Percentiles rank a stretch among this genome's conserved stretches.
Evolutionary conservation across 345 rosid genomes (phyloP).

Genomic region (Viola odorata): DNA sequence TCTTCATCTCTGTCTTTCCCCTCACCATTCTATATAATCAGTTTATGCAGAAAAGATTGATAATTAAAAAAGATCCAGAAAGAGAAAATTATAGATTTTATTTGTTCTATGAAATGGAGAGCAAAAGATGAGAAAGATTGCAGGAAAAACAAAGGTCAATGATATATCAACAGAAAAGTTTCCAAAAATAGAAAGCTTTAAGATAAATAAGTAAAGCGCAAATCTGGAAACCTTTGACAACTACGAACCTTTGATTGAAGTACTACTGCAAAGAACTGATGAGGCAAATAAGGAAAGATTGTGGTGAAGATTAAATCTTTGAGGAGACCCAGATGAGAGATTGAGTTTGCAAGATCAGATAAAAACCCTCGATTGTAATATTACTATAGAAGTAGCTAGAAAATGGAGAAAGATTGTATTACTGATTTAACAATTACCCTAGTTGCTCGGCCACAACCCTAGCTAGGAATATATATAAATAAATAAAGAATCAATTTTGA

Average conservation of each 20-base stretch:
- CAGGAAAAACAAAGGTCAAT: neutral
- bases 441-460: slow-evolving; percentile 1
- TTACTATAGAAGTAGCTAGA: too few species aligned
- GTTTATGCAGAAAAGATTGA: neutral
- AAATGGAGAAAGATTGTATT: too few species aligned
- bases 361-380: slow-evolving; percentile 14
- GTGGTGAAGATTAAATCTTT: neutral
- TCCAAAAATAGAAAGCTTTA: slow-evolving; percentile 26
- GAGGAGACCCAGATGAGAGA: neutral
- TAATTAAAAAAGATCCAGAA: slow-evolving; percentile 2
- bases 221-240: slow-evolving; percentile 20
- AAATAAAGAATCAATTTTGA: slow-evolving; percentile 1
- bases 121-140: slow-evolving; percentile 7
- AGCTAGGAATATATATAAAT: neutral
- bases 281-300: neutral
- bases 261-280: neutral
- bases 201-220: slow-evolving; percentile 4
- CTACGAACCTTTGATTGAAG: neutral
- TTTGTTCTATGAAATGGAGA: neutral
- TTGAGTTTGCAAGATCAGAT: too few species aligned
- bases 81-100: slow-evolving; percentile 4
- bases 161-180: slow-evolving; percentile 8
- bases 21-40: slow-evolving; percentile 47
- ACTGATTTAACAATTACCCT: too few species aligned
- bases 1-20: slow-evolving; percentile 86